These are phyloP conservation scores for Ehretia macrophylla DNA, from an alignment of 257 asterid genomes.

Conservation along the genomic window DNA sequence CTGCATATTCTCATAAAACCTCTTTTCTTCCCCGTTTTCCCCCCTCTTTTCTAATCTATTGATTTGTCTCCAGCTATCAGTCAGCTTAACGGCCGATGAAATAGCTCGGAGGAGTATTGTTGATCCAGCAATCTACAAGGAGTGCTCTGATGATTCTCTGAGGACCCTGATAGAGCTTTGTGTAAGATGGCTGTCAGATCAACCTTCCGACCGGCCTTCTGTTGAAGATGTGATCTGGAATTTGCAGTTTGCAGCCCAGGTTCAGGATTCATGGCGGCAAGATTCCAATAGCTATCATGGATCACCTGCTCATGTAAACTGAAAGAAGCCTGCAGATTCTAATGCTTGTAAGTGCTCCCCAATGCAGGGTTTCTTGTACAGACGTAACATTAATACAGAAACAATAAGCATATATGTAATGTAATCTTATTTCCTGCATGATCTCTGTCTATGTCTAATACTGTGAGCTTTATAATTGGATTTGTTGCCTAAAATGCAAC, in stretches of 20 bases:
- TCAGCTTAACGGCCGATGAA: slow-evolving; percentile 52
- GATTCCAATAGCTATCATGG: slow-evolving; percentile 43
- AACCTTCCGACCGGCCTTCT: slow-evolving; percentile 55
- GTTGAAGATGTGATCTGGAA: slow-evolving; percentile 85
- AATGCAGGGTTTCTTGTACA: slow-evolving; percentile 10
- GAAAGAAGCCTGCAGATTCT: slow-evolving; percentile 2
- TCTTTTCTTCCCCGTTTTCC: too few species aligned
- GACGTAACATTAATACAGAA: slow-evolving; percentile 2
- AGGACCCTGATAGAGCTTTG: slow-evolving; percentile 67
- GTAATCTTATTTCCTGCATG: too few species aligned
- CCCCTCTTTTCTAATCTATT: not conserved
- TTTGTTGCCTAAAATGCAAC: too few species aligned
- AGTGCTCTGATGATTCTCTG: slow-evolving; percentile 69
- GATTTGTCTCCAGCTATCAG: slow-evolving; percentile 30
- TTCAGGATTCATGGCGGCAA: slow-evolving; percentile 49
- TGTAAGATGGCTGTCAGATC: slow-evolving; percentile 50
- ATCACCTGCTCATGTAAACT: slow-evolving; percentile 37
- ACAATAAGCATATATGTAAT: too few species aligned
- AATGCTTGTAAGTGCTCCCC: not conserved
- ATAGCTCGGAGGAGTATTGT: slow-evolving; percentile 50
- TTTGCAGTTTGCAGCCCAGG: slow-evolving; percentile 87
- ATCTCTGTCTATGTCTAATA: too few species aligned
- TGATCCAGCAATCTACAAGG: slow-evolving; percentile 64
- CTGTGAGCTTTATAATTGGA: too few species aligned
- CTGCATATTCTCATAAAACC: too few species aligned